Evolutionary conservation across 2,329 filamentous ascomycete genomes (phyloP).

Genomic region (Penicillium sp.): DNA sequence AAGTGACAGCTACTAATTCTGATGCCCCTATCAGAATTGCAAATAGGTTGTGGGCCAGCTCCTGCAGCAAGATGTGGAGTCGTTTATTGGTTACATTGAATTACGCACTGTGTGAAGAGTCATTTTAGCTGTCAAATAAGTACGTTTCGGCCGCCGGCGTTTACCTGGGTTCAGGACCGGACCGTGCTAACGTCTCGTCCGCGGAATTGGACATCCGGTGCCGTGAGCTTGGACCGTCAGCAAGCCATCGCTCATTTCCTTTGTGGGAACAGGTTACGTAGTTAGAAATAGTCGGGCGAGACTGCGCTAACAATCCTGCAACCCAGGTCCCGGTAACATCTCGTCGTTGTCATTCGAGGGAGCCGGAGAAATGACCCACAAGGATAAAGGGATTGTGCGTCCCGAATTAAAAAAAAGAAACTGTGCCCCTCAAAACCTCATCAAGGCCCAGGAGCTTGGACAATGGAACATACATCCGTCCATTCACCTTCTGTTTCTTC

Average conservation of each 20-base stretch:
- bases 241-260: neutral
- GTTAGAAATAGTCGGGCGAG: neutral
- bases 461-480: neutral
- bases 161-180: neutral
- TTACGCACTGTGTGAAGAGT: neutral
- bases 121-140: neutral
- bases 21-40: neutral
- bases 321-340: neutral
- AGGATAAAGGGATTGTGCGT: neutral
- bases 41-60: neutral
- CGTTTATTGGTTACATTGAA: neutral
- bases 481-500: neutral
- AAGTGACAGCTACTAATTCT: neutral
- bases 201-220: neutral
- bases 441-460: neutral
- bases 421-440: neutral
- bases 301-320: neutral
- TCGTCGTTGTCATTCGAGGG: neutral
- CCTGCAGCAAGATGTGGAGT: neutral
- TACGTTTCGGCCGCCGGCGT: neutral
- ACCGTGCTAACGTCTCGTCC: neutral
- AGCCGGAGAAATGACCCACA: neutral
- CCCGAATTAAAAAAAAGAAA: neutral
- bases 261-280: neutral
- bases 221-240: neutral